phyloP scores from a whole-genome alignment of 192 early-diverging fungal genomes.

The Mortierella hygrophila region DNA sequence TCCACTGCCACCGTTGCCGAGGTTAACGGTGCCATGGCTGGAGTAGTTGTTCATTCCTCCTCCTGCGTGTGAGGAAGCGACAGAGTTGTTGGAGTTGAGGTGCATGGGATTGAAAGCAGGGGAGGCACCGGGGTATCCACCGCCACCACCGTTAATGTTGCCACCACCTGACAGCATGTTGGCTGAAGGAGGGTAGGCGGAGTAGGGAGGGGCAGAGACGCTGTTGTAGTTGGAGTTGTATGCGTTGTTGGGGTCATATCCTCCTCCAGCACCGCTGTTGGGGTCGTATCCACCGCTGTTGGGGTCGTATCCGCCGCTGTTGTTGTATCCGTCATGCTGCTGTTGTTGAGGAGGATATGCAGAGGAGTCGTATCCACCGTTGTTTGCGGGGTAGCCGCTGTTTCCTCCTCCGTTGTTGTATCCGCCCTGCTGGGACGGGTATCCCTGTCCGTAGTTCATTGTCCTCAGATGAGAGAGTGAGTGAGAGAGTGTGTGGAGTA shows the following conservation, averaged over 20 bases:
- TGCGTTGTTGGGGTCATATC: conserved; percentile 17
- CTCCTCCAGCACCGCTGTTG: background rate
- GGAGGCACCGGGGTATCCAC: background rate
- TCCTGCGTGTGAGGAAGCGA: background rate
- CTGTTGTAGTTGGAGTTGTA: conserved; percentile 12
- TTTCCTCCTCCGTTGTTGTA: conserved; percentile 15
- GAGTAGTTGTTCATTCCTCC: conserved; percentile 11
- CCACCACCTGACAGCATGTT: conserved; percentile 6
- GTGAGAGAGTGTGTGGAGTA: background rate
- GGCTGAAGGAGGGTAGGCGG: conserved; percentile 13
- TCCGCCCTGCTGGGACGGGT: conserved; percentile 5
- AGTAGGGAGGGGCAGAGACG: conserved; percentile 18
- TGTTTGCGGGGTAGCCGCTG: background rate
- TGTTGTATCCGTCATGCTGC: conserved; percentile 16
- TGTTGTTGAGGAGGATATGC: conserved; percentile 27
- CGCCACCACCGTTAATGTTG: background rate
- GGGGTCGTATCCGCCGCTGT: conserved; percentile 7
- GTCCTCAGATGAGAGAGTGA: background rate
- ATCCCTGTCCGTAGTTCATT: conserved; percentile 35
- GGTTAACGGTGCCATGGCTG: conserved; percentile 15
- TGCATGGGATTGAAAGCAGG: conserved; percentile 7
- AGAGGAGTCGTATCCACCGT: conserved; percentile 7
- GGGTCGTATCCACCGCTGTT: background rate
- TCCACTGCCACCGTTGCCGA: conserved; percentile 5
- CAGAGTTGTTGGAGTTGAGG: conserved; percentile 3